Conservation (phyloP, 768 basidiomycete genomes). For the Amanita fuliginea region DNA sequence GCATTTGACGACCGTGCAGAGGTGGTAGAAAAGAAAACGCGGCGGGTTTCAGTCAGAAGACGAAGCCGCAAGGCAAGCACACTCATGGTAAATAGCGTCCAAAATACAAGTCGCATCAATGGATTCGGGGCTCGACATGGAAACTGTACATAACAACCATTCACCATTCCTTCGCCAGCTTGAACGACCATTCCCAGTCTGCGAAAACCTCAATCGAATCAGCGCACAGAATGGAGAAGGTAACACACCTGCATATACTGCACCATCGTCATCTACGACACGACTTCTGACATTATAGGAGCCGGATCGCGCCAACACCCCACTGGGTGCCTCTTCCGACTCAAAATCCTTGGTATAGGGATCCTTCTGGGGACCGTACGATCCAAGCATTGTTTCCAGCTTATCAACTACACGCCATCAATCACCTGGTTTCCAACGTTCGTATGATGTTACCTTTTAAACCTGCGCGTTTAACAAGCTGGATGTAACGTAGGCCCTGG, state of each 20-base stretch:
- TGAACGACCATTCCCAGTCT: slow-evolving; percentile 90
- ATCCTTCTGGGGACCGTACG: slow-evolving; percentile 67
- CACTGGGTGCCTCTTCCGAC: slow-evolving; percentile 60
- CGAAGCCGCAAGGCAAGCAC: neutral
- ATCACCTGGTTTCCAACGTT: neutral
- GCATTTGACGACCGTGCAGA: slow-evolving; percentile 5
- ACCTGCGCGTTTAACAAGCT: slow-evolving; percentile 75
- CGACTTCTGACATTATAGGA: slow-evolving; percentile 70
- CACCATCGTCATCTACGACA: slow-evolving; percentile 81
- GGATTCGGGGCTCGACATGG: neutral
- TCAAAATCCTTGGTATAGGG: slow-evolving; percentile 72
- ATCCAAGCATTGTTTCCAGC: slow-evolving; percentile 89
- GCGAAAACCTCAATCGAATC: neutral
- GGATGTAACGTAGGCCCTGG: slow-evolving; percentile 77
- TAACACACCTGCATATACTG: slow-evolving; percentile 65
- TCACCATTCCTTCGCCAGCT: slow-evolving; percentile 86
- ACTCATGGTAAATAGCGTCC: neutral
- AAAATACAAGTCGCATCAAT: neutral
- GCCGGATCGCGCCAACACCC: slow-evolving; percentile 76
- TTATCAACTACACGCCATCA: slow-evolving; percentile 60
- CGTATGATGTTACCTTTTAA: slow-evolving; percentile 43
- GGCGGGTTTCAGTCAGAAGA: neutral
- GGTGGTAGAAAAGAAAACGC: neutral
- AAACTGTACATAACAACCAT: slow-evolving; percentile 6
- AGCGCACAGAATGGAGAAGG: neutral